Percentiles rank a stretch among this genome's conserved stretches.
Evolutionary conservation across 257 asterid genomes (phyloP).

Genomic region (Nyctanthes arbortristis): DNA sequence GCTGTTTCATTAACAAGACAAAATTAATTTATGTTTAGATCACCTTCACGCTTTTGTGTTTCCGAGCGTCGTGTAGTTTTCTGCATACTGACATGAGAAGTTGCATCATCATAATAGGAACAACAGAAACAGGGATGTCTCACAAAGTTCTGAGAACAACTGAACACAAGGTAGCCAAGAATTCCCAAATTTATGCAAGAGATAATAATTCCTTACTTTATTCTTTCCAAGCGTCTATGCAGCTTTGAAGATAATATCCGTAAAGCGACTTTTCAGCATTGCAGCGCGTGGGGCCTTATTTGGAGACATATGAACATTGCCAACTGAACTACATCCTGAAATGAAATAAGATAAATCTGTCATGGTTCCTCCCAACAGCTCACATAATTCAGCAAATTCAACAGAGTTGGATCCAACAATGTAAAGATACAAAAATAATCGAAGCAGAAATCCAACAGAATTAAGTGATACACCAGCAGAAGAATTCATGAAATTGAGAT

Average conservation of each 20-base stretch:
- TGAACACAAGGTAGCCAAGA: background rate
- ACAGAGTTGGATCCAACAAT: too few species aligned
- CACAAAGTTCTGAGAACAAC: background rate
- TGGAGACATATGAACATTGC: slow-evolving; percentile 54
- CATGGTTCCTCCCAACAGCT: too few species aligned
- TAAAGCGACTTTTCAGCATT: slow-evolving; percentile 73
- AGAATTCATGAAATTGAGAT: too few species aligned
- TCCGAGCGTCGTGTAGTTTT: slow-evolving; percentile 57
- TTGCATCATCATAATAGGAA: slow-evolving; percentile 41
- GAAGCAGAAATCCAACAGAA: too few species aligned
- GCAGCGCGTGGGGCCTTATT: slow-evolving; percentile 78
- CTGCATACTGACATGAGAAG: slow-evolving; percentile 43
- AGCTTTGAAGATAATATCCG: slow-evolving; percentile 72
- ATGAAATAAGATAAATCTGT: background rate
- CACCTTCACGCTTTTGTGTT: slow-evolving; percentile 63
- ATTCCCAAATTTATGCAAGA: background rate
- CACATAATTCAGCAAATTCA: too few species aligned
- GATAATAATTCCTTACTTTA: slow-evolving; percentile 30
- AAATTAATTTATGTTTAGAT: slow-evolving; percentile 6
- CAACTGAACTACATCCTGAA: slow-evolving; percentile 46
- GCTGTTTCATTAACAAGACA: background rate
- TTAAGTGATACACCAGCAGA: too few species aligned
- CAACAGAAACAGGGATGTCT: slow-evolving; percentile 8
- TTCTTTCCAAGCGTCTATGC: slow-evolving; percentile 37
- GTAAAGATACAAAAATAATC: too few species aligned